Conservation (phyloP, 306 rosid genomes). For the Adenanthera pavonina region DNA sequence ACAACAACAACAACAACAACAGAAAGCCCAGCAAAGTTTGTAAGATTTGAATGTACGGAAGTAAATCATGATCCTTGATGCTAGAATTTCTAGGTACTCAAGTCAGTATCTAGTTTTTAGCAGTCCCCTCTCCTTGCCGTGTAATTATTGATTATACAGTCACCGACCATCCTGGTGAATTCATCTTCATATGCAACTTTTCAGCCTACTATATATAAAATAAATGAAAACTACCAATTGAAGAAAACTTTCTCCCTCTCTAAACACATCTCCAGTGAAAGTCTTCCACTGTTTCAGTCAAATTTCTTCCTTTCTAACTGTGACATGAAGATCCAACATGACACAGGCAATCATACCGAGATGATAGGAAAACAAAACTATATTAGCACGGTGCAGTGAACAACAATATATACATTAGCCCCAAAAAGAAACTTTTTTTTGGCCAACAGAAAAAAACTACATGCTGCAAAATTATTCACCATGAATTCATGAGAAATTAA, state of each 20-base stretch:
- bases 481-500: slow-evolving; percentile 9
- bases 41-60: neutral
- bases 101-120: neutral
- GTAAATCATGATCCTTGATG: neutral
- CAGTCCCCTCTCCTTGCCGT: neutral
- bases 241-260: neutral
- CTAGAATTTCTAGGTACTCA: neutral
- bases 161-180: neutral
- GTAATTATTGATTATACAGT: neutral
- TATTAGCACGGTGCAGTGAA: neutral
- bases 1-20: neutral
- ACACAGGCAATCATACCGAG: slow-evolving; percentile 23
- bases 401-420: neutral
- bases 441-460: neutral
- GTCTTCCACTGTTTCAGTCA: slow-evolving; percentile 15
- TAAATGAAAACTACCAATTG: neutral
- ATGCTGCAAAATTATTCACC: neutral
- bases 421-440: neutral
- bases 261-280: neutral
- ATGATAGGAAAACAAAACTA: slow-evolving; percentile 34
- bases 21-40: neutral
- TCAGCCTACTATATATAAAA: neutral
- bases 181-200: neutral
- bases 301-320: neutral
- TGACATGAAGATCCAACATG: slow-evolving; percentile 14